Evolutionary conservation across 2,329 filamentous ascomycete species (phyloP).

Genomic region (Sporothrix protearum): DNA sequence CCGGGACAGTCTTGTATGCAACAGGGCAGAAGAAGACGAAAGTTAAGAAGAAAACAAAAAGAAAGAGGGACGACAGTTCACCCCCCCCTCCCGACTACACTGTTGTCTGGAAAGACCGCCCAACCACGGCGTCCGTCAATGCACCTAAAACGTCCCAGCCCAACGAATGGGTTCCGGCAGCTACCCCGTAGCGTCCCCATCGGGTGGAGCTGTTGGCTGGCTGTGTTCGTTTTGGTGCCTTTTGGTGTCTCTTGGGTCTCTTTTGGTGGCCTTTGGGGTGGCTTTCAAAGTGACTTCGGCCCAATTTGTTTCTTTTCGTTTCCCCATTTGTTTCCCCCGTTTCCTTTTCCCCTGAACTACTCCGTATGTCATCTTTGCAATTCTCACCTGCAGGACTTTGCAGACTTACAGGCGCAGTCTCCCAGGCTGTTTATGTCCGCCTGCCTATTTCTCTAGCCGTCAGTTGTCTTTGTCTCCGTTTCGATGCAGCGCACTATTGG

Average conservation of each 20-base stretch:
- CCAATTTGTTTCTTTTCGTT: not conserved
- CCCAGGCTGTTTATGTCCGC: not conserved
- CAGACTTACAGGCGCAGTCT: not conserved
- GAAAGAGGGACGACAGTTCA: not conserved
- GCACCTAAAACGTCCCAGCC: conserved; percentile 23
- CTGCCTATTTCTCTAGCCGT: not conserved
- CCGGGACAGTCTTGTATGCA: conserved; percentile 2
- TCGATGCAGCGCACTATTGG: not conserved
- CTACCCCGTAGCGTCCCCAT: conserved; percentile 22
- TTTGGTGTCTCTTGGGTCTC: not conserved
- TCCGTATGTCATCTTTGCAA: not conserved
- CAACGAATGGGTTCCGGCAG: conserved; percentile 26
- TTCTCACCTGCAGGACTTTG: not conserved
- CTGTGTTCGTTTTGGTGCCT: not conserved
- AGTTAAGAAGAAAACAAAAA: not conserved
- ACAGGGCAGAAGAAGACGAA: not conserved
- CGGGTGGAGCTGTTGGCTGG: conserved; percentile 11
- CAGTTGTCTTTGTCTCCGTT: not conserved
- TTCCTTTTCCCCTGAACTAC: not conserved
- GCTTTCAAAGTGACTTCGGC: not conserved
- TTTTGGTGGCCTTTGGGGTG: not conserved
- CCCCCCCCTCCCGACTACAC: not conserved
- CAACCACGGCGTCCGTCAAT: conserved; percentile 11
- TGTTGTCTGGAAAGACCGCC: not conserved
- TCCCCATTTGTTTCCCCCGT: not conserved